Percentiles rank a stretch among this genome's conserved stretches.
These are phyloP conservation scores for Crithidia bombi DNA, from an alignment of 208 protist genomes.

Conservation along the genomic window DNA sequence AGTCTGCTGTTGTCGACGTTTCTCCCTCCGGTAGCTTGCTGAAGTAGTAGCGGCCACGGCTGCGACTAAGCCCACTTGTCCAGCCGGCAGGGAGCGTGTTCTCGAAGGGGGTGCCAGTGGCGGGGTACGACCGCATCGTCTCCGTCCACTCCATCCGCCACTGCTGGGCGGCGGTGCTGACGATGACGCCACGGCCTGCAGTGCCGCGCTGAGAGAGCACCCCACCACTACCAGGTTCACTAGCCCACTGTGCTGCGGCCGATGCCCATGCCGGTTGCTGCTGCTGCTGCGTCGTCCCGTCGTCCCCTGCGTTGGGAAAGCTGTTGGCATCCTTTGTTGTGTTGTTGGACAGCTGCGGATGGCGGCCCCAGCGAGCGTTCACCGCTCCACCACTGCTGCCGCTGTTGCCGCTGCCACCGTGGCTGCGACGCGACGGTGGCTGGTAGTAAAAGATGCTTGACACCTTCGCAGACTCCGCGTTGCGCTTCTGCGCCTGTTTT, in stretches of 20 bases:
- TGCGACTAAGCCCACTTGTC: conserved; percentile 50
- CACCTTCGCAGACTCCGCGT: conserved; percentile 12
- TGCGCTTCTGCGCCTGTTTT: conserved; percentile 22
- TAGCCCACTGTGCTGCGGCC: conserved; percentile 5
- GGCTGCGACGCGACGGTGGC: conserved; percentile 21
- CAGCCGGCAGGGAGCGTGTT: conserved; percentile 69
- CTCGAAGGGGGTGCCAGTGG: conserved; percentile 45
- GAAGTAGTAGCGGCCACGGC: conserved; percentile 81
- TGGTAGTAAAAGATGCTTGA: conserved; percentile 34
- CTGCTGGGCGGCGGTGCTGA: conserved; percentile 21
- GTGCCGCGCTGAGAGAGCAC: not conserved
- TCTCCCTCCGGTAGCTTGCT: conserved; percentile 9
- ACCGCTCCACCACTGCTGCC: not conserved
- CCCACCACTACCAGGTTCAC: not conserved
- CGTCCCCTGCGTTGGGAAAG: too few species aligned
- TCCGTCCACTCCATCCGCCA: conserved; percentile 71
- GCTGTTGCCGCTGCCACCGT: not conserved
- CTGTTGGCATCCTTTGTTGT: not conserved
- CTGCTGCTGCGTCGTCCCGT: too few species aligned
- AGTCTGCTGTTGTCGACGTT: not conserved
- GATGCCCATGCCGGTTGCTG: conserved; percentile 3
- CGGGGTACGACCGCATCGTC: conserved; percentile 63
- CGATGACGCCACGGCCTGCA: not conserved
- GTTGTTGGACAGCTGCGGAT: not conserved
- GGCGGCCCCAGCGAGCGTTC: not conserved